Conservation (phyloP, 768 basidiomycete species). For the Baorangia bicolor region DNA sequence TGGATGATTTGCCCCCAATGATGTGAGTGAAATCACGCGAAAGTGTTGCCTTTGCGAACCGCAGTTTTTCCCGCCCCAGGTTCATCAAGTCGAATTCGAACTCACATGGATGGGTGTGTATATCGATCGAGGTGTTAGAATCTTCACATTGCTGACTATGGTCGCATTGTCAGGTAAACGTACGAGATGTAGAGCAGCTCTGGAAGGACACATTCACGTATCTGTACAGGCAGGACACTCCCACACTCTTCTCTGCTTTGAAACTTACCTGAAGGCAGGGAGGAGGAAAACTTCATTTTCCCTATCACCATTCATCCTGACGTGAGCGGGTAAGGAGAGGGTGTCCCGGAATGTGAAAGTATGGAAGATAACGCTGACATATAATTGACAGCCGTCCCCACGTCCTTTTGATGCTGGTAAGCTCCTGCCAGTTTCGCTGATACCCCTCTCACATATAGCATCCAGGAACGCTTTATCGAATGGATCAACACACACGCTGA, state of each 20-base stretch:
- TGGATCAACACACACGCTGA: slow-evolving; percentile 71
- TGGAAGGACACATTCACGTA: slow-evolving; percentile 79
- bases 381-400: slow-evolving; percentile 52
- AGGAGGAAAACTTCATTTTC: slow-evolving; percentile 66
- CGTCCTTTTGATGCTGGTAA: slow-evolving; percentile 70
- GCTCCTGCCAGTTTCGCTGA: not conserved
- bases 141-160: not conserved
- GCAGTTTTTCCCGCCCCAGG: slow-evolving; percentile 34
- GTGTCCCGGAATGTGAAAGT: not conserved
- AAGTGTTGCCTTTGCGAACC: not conserved
- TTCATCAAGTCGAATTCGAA: slow-evolving; percentile 68
- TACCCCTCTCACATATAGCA: not conserved
- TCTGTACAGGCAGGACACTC: slow-evolving; percentile 48
- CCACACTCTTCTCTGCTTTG: not conserved
- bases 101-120: slow-evolving; percentile 66
- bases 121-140: not conserved
- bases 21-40: slow-evolving; percentile 40
- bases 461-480: slow-evolving; percentile 68
- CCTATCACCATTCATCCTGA: slow-evolving; percentile 81
- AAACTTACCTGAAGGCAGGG: slow-evolving; percentile 35
- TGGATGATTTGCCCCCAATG: slow-evolving; percentile 76
- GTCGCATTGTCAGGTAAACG: slow-evolving; percentile 49
- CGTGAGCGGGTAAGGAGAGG: slow-evolving; percentile 55
- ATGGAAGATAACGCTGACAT: slow-evolving; percentile 1
- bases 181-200: slow-evolving; percentile 62